Evolutionary conservation across 2,329 filamentous ascomycete species (phyloP).

Genomic region (Fusarium verrucosum): DNA sequence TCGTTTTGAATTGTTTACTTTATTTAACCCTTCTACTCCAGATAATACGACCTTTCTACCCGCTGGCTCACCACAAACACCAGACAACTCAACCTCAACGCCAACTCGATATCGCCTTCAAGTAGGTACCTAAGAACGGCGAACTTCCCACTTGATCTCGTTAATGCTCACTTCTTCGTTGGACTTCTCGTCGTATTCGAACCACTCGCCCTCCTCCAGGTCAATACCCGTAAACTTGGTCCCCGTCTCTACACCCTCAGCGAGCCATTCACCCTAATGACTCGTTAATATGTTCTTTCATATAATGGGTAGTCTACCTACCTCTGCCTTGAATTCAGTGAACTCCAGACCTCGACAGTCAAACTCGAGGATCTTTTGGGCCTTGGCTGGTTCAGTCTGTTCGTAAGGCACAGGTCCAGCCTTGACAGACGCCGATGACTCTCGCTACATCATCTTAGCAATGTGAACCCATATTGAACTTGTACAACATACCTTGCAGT

Average conservation of each 20-base stretch:
- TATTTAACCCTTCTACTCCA: not conserved
- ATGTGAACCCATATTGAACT: not conserved
- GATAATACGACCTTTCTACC: not conserved
- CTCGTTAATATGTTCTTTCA: not conserved
- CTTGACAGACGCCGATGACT: conserved; percentile 87
- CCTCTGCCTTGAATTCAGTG: conserved; percentile 87
- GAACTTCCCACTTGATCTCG: conserved; percentile 86
- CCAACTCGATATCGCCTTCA: not conserved
- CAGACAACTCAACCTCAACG: not conserved
- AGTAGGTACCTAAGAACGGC: conserved; percentile 65
- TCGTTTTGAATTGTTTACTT: not conserved
- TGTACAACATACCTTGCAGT: conserved; percentile 77
- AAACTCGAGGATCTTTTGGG: conserved; percentile 84
- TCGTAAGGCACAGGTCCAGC: conserved; percentile 76
- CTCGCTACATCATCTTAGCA: conserved; percentile 63
- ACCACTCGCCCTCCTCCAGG: conserved; percentile 92
- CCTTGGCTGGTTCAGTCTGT: conserved; percentile 75
- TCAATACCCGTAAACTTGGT: conserved; percentile 87
- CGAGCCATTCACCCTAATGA: conserved; percentile 85
- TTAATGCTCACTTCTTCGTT: conserved; percentile 92
- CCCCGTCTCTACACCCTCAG: conserved; percentile 79
- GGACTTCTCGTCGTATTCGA: conserved; percentile 95
- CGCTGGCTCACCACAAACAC: not conserved
- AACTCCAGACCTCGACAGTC: conserved; percentile 97
- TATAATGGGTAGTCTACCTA: conserved; percentile 49